These are phyloP conservation scores for Nitzschia sp. DNA, from an alignment of 108 stramenopile species.

Conservation along the genomic window DNA sequence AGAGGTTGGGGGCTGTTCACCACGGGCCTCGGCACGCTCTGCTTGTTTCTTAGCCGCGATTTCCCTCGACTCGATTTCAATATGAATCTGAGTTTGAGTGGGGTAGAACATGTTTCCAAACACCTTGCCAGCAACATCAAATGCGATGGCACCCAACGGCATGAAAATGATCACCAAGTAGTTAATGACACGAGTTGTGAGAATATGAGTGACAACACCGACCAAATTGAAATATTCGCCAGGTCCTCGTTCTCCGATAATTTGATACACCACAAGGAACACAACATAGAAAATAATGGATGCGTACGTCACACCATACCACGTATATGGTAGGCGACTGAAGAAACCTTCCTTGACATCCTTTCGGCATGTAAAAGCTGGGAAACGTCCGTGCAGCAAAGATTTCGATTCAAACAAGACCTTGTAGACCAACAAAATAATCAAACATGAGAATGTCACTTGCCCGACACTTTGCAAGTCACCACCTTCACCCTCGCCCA, in stretches of 20 bases:
- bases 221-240: conserved; percentile 57
- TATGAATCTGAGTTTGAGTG: conserved; percentile 85
- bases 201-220: conserved; percentile 54
- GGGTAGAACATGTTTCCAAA: conserved; percentile 81
- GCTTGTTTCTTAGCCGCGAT: conserved; percentile 9
- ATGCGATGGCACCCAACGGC: conserved; percentile 56
- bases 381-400: conserved; percentile 68
- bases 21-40: background rate
- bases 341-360: conserved; percentile 57
- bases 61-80: conserved; percentile 57
- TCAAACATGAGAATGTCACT: conserved; percentile 62
- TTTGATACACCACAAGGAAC: conserved; percentile 57
- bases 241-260: conserved; percentile 45
- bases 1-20: background rate
- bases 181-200: conserved; percentile 59
- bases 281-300: conserved; percentile 69
- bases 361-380: conserved; percentile 57
- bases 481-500: conserved; percentile 79
- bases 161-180: conserved; percentile 67
- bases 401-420: conserved; percentile 75
- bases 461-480: conserved; percentile 78
- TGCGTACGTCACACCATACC: conserved; percentile 59
- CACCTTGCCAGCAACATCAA: conserved; percentile 79
- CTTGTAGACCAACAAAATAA: conserved; percentile 71
- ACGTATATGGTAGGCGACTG: conserved; percentile 71